Evolutionary conservation across 352 stramenopile species (phyloP).

Genomic region (Aphanomyces astaci): DNA sequence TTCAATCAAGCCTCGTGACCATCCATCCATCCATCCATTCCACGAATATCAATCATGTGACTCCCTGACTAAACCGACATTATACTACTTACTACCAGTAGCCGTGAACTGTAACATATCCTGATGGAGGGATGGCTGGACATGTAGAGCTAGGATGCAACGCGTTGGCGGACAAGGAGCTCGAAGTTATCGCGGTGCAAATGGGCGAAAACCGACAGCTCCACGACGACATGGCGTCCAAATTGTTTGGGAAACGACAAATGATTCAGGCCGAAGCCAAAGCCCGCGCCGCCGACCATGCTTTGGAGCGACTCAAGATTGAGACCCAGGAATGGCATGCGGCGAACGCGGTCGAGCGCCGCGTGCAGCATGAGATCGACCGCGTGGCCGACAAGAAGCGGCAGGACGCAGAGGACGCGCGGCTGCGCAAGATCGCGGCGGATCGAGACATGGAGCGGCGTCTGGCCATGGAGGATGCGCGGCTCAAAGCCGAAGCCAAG

Average conservation of each 20-base stretch:
- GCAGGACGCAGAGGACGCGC: constrained; percentile 34
- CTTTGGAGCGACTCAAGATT: constrained; percentile 28
- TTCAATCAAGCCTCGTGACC: no score
- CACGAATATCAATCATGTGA: no score
- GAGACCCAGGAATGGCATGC: constrained; percentile 9
- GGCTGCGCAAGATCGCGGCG: constrained; percentile 32
- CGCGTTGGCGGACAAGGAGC: constrained; percentile 37
- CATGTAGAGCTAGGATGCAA: constrained; percentile 39
- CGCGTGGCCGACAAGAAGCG: constrained; percentile 25
- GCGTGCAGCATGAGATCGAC: constrained; percentile 37
- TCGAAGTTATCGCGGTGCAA: constrained; percentile 35
- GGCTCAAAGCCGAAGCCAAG: constrained; percentile 38
- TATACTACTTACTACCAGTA: no score
- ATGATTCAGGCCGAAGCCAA: not conserved
- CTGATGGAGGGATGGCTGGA: no score
- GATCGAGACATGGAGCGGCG: constrained; percentile 43
- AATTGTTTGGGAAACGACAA: not conserved
- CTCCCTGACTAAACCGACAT: no score
- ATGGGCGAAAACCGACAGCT: constrained; percentile 39
- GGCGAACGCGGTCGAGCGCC: constrained; percentile 7
- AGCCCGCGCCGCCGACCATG: constrained; percentile 27
- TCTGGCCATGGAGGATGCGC: constrained; percentile 23
- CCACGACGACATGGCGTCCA: constrained; percentile 10
- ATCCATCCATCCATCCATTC: no score
- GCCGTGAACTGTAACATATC: no score